Evolutionary conservation across 2,329 filamentous ascomycete species (phyloP), one percentile per base, ranked within the genome.

Genomic region (Neoascochyta sp.): DNA sequence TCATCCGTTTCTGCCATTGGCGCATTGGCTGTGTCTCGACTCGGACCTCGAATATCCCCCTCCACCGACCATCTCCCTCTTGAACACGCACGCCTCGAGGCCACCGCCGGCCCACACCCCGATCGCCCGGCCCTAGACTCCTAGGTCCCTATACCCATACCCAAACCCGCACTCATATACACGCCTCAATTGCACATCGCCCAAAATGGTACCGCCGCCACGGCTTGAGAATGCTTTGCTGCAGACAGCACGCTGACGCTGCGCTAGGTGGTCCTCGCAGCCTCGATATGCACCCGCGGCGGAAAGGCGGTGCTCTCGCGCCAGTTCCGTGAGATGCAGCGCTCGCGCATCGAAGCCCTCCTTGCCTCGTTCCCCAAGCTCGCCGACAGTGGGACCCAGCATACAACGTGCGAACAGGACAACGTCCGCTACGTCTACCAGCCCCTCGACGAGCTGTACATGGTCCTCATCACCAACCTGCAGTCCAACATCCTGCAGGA

Each of bases 401-500:
- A 98, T 67, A 98, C 92, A 16, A 98, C 86, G 5, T 89, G 96
- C 55, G 92, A 98, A 69, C 89, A 96, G 69, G 93, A 98, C 72
- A 96, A 95, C 71, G 92, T 98, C 59, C 90, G 92, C 70, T 98
- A 95, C 63, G 92, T 98, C 36, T 98, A 98, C 74, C 92, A 98
- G 66, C 93, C 92, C 39, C 77, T 98, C 45, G 93, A 98, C 69
- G 93, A 98, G 73, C 81, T 98, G 45, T 98, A 98, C 77, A 96
- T 98, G 80, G 90, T 98, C 47, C 80, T 98, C 58, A 96, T 98
- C 68, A 98, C 93, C 65, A 98, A 98, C 74, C 85, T 88, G 55
- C 92, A 96, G 73, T 96, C 90, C 66, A 98, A 98, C 69, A 98
- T 98, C 51, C 77, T 98, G 29, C 92, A 98, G 70, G 92, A 98